Percentiles rank a stretch among this genome's conserved stretches.
Evolutionary conservation across 2,329 filamentous ascomycete species (phyloP).

Genomic region (Aspergillus brunneoviolaceus): DNA sequence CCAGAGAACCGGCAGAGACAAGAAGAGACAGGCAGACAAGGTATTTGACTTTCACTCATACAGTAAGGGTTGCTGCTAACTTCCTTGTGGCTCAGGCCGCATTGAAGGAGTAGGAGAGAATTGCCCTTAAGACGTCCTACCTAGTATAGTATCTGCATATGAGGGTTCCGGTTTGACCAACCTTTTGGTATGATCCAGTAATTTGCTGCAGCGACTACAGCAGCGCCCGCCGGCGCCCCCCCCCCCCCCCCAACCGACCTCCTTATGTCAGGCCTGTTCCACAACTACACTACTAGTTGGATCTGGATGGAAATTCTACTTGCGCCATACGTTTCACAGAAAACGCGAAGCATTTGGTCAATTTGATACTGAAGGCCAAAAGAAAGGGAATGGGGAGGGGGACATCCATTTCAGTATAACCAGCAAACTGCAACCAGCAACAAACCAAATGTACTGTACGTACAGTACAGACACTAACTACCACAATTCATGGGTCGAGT

Average conservation of each 20-base stretch:
- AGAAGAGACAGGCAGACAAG: slow-evolving; percentile 3
- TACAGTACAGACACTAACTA: neutral
- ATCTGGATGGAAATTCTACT: neutral
- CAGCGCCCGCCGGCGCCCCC: slow-evolving; percentile 2
- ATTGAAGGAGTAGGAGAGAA: slow-evolving; percentile 11
- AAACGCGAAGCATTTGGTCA: neutral
- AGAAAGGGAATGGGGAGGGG: neutral
- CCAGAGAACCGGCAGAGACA: neutral
- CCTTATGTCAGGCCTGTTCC: slow-evolving; percentile 4
- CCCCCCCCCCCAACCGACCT: neutral
- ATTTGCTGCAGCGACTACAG: slow-evolving; percentile 10
- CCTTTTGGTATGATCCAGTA: slow-evolving; percentile 18
- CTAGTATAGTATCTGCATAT: neutral
- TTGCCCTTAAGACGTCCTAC: neutral
- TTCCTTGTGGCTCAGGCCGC: slow-evolving; percentile 21
- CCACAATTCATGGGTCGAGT: too few species aligned
- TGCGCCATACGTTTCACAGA: slow-evolving; percentile 16
- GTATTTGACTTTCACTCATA: slow-evolving; percentile 20
- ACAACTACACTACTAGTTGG: neutral
- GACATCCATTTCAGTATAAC: neutral
- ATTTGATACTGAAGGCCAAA: neutral
- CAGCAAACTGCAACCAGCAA: too few species aligned
- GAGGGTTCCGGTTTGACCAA: slow-evolving; percentile 9
- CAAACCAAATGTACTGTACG: neutral
- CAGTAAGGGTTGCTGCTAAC: slow-evolving; percentile 20